Percentiles rank a stretch among this genome's conserved stretches.
Conservation (phyloP, 2,329 filamentous ascomycete species). For the Pezizomycotina sp. region DNA sequence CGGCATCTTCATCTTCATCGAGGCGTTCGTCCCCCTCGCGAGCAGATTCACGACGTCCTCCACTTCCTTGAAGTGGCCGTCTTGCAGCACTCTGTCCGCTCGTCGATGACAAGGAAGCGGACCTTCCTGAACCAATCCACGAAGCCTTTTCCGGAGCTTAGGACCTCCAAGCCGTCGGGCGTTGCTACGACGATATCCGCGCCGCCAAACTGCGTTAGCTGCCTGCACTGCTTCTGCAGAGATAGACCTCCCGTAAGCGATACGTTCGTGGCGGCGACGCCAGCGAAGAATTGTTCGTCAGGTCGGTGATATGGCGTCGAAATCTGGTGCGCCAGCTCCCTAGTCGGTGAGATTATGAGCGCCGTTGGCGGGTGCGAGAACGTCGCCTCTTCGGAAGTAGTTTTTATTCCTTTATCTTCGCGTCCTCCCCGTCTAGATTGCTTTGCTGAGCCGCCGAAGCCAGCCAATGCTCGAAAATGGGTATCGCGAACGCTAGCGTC, state of each 20-base stretch:
- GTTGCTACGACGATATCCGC: slow-evolving; percentile 91
- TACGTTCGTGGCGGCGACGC: slow-evolving; percentile 47
- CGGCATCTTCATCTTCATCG: slow-evolving; percentile 8
- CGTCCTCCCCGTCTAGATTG: slow-evolving; percentile 26
- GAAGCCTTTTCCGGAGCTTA: slow-evolving; percentile 56
- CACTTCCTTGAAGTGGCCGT: slow-evolving; percentile 89
- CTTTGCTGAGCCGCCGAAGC: slow-evolving; percentile 29
- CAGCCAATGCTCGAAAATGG: slow-evolving; percentile 74
- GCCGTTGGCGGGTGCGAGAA: slow-evolving; percentile 44
- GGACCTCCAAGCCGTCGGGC: slow-evolving; percentile 75
- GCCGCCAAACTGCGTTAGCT: slow-evolving; percentile 42
- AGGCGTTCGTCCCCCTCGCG: slow-evolving; percentile 37
- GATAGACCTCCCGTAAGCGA: slow-evolving; percentile 85
- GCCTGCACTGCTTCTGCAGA: slow-evolving; percentile 82
- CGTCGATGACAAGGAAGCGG: slow-evolving; percentile 75
- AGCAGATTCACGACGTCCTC: slow-evolving; percentile 72
- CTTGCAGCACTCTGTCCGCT: slow-evolving; percentile 84
- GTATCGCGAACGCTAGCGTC: slow-evolving; percentile 85
- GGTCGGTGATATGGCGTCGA: slow-evolving; percentile 60
- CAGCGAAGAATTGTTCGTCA: slow-evolving; percentile 39
- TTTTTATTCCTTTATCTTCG: slow-evolving; percentile 31
- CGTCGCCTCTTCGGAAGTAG: slow-evolving; percentile 27
- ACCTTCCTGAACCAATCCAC: slow-evolving; percentile 53
- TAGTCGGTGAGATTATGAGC: slow-evolving; percentile 73
- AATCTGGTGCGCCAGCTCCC: slow-evolving; percentile 87